Evolutionary conservation across 371 early-diverging fungal genomes (phyloP), one percentile per base, ranked within the genome.

Genomic region (Dentiscutata heterogama): DNA sequence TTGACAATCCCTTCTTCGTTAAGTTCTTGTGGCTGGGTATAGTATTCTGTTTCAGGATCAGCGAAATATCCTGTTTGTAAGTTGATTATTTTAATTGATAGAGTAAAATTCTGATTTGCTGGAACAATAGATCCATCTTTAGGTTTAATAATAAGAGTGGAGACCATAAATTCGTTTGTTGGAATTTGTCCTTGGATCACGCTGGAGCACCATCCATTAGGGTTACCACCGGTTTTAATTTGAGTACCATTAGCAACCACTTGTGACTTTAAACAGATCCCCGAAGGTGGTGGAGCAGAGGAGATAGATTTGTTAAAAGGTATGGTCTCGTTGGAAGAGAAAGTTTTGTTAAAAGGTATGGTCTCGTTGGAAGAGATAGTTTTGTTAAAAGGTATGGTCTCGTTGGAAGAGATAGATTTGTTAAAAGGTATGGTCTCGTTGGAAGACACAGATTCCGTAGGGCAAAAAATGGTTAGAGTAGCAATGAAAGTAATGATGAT

Each of bases 151-250:
- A 80, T 80, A 22, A 80, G 10, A 6, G 80, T 65, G 16, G 80
- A 80, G 20, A 60, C 11, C 80, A 80, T 80, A 7, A 71, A 16
- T 27, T 53, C 20, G 13, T 50, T 25, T 18, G 5, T 5, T 16
- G 80, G 80, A 31, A 80, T 22, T 35, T 80, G 71, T 39, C 80
- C 80, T n/a, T 31, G 51, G n/a, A 53, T 51, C 18, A 35, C 18
- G 18, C 22, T 35, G 14, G 63, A 29, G 22, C 78, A 77, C 10
- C n/a, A 51, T 50, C 74, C 74, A 14, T 46, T 22, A 13, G 46
- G 42, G 25, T 42, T n/a, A 65, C 27, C 18, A 7, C 65, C 65
- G 5, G 35, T 65, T 31, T 20, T 16, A 31, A 65, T 65, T 70
- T 70, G 70, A 13, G 42, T 42, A 39, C 70, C 70, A 20, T 70